Conservation (phyloP, 306 rosid species). For the Prunus padus region DNA sequence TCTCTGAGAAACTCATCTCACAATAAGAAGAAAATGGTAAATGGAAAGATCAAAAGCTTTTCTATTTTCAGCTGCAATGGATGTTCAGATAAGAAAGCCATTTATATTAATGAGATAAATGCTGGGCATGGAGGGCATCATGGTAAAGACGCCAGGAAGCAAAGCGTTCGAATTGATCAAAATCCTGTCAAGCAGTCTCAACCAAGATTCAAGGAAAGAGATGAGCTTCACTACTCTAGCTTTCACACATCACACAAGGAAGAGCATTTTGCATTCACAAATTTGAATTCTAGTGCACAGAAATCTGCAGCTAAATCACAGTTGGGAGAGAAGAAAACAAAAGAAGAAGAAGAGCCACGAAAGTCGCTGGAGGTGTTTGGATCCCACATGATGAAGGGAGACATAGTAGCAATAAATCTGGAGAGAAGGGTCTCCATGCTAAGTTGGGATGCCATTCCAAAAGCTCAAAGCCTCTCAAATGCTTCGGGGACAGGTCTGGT, state of each 20-base stretch:
- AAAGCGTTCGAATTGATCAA: constrained; percentile 11
- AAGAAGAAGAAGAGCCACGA: constrained; percentile 28
- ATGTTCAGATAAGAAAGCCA: constrained; percentile 41
- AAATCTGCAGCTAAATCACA: constrained; percentile 8
- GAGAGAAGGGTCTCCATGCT: constrained; percentile 47
- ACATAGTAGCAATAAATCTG: constrained; percentile 25
- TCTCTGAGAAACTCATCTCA: constrained; percentile 25
- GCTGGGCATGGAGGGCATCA: neutral
- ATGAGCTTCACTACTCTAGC: constrained; percentile 4
- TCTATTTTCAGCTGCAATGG: constrained; percentile 40
- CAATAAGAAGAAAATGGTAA: constrained; percentile 24
- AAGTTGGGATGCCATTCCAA: constrained; percentile 53
- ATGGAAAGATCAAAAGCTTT: constrained; percentile 19
- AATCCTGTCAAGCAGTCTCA: constrained; percentile 7
- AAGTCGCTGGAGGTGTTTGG: constrained; percentile 45
- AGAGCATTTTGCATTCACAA: constrained; percentile 19
- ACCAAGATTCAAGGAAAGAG: constrained; percentile 16
- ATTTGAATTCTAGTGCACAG: constrained; percentile 18
- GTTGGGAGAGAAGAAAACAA: constrained; percentile 8
- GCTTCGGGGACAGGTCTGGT: neutral
- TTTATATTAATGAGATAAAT: constrained; percentile 20
- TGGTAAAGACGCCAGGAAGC: constrained; percentile 17
- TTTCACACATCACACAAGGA: constrained; percentile 28
- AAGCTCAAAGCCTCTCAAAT: constrained; percentile 22
- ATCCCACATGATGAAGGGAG: constrained; percentile 27